A percentile compares a stretch with the other conserved stretches of the same genome.
phyloP scores from a whole-genome alignment of 2,329 filamentous ascomycete species.

The Nothomitra cinnamomea region DNA sequence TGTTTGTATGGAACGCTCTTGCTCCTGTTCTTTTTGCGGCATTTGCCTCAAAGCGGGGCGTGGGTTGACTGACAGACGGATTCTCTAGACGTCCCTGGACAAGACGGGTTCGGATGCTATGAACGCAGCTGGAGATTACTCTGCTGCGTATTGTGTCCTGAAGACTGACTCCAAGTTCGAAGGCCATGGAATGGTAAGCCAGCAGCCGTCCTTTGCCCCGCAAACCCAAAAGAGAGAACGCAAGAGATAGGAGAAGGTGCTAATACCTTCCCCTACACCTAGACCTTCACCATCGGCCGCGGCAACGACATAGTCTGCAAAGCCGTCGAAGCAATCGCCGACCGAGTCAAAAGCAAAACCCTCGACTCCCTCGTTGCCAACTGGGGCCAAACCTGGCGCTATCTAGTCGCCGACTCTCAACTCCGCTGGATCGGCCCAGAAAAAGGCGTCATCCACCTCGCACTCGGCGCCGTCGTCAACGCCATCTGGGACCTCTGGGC shows the following conservation, averaged over 20 bases:
- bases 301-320: slow-evolving; percentile 74
- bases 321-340: slow-evolving; percentile 62
- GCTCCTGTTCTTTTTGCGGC: neutral
- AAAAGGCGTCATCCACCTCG: slow-evolving; percentile 87
- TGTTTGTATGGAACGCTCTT: slow-evolving; percentile 4
- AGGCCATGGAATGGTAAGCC: slow-evolving; percentile 42
- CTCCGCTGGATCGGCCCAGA: slow-evolving; percentile 88
- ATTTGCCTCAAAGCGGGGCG: neutral
- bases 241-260: too few relatives aligned
- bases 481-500: slow-evolving; percentile 95
- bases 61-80: neutral
- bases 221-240: neutral
- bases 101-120: slow-evolving; percentile 95
- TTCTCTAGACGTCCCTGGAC: slow-evolving; percentile 59
- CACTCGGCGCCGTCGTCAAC: slow-evolving; percentile 76
- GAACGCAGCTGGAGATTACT: slow-evolving; percentile 89
- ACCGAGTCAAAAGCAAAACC: slow-evolving; percentile 57
- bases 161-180: slow-evolving; percentile 55
- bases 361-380: slow-evolving; percentile 60
- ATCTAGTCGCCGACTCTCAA: slow-evolving; percentile 73
- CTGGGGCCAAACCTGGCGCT: slow-evolving; percentile 80
- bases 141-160: slow-evolving; percentile 83
- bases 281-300: slow-evolving; percentile 68
- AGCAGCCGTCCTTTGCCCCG: neutral
- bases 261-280: neutral